Evolutionary conservation across 73 alveolate genomes (phyloP).

Genomic region (Uronychia setigera): DNA sequence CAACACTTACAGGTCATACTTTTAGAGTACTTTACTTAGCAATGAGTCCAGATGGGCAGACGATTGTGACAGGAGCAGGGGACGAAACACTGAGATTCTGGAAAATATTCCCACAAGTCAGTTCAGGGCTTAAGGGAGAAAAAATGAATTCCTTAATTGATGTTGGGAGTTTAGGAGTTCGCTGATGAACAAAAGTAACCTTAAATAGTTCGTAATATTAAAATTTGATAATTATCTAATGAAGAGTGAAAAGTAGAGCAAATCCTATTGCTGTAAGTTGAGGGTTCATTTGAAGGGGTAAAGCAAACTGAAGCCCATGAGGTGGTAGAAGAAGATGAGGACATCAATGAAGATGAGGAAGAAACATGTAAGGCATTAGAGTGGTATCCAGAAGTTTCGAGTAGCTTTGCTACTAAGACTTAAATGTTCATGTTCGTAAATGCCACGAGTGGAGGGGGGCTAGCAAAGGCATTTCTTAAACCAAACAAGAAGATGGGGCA

Average conservation of each 20-base stretch:
- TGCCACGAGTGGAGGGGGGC: neutral
- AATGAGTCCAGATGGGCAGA: slow-evolving; percentile 97
- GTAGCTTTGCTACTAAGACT: neutral
- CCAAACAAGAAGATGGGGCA: neutral
- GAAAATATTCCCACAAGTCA: slow-evolving; percentile 68
- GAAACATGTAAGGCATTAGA: neutral
- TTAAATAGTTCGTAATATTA: too few relatives aligned
- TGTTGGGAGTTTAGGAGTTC: neutral
- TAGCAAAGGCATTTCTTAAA: neutral
- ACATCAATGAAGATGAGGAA: neutral
- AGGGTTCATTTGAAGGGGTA: neutral
- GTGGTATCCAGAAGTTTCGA: neutral
- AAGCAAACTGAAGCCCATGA: neutral
- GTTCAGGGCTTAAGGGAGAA: neutral
- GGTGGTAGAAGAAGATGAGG: neutral
- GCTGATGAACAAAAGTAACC: too few relatives aligned
- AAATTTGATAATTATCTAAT: too few relatives aligned
- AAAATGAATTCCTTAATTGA: neutral
- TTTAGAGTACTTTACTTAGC: slow-evolving; percentile 96
- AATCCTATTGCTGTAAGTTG: neutral
- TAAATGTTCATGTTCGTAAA: neutral
- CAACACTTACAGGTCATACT: slow-evolving; percentile 98
- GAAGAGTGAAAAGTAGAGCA: neutral
- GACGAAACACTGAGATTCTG: slow-evolving; percentile 85
- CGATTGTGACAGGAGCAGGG: slow-evolving; percentile 87